Evolutionary conservation across 257 asterid genomes (phyloP), one percentile per base, ranked within the genome.

Genomic region (Solanum gracilifrons): DNA sequence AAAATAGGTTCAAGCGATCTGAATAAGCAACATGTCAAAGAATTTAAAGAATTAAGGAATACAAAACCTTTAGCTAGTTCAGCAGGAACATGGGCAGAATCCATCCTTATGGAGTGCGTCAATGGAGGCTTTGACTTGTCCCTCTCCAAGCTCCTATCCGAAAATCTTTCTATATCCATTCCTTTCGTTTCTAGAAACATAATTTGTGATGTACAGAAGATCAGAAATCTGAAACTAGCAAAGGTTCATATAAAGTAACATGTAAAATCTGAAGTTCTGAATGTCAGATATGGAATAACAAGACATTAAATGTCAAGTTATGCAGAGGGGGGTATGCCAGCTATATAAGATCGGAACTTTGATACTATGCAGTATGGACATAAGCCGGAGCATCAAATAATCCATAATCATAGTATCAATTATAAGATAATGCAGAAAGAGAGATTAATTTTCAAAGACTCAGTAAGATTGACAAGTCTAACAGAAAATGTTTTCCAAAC

Each of bases 1-100:
- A 25, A 48, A 10, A 82, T 64, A 84, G 87, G 62, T 41, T 25
- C n/a, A 41, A n/a, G 84, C 15, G 62, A 41, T 41, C 62, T 25
- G 62, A 77, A 43, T 41, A 77, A 41, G 62, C 62, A 43, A 13
- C 66, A 79, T 9, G 39, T 48, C 39, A 43, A 46, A 79, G 64
- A 79, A 79, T 43, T 79, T 43, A 43, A 43, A 32, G 72, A 51
- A 51, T 64, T 75, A 76, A 71, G 58, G 82, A 83, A 75, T 36
- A 90, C 86, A 79, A 46, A 15, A 79, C 85, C 96, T 92, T 86
- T 87, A 25, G 92, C 95, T 86, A 95, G 92, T 89, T 96, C 99
- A 35, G 94, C 95, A 11, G 99, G 98, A 85, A 93, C 87, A 88
- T 93, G 91, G 86, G 90, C 94, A 3, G 89, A 60, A 68, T 85